phyloP scores from a whole-genome alignment of 352 stramenopile genomes.

The Discostella stelligera region DNA sequence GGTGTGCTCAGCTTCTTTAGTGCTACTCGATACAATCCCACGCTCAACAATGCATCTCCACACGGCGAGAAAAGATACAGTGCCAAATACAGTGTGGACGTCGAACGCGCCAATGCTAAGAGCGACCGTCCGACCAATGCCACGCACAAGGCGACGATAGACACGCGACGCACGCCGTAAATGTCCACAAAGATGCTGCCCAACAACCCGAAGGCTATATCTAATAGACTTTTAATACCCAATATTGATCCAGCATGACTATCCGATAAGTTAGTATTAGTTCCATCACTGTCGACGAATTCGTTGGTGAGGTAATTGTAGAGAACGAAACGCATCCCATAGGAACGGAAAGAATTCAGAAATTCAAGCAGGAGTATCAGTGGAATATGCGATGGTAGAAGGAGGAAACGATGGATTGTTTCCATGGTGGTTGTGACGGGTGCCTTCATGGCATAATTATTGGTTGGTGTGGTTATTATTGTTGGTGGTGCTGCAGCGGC shows the following conservation, averaged over 20 bases:
- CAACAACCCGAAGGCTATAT: constrained; percentile 29
- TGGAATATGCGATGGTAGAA: constrained; percentile 24
- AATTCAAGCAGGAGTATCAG: constrained; percentile 46
- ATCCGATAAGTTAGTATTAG: too few species aligned
- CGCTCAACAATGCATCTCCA: constrained; percentile 40
- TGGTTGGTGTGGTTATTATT: too few species aligned
- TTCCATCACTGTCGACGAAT: constrained; percentile 25
- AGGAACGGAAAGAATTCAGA: constrained; percentile 46
- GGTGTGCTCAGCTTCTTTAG: constrained; percentile 55
- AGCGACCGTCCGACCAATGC: constrained; percentile 26
- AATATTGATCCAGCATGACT: constrained; percentile 21
- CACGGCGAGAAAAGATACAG: constrained; percentile 34
- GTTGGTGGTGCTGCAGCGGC: too few species aligned
- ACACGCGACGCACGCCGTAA: constrained; percentile 25
- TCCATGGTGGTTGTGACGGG: too few species aligned
- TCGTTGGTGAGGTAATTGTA: constrained; percentile 54
- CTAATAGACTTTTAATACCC: constrained; percentile 32
- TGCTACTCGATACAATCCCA: constrained; percentile 42
- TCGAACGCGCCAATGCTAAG: constrained; percentile 33
- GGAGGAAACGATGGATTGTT: too few species aligned
- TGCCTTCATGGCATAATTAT: too few species aligned
- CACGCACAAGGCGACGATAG: constrained; percentile 29
- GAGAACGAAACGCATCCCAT: constrained; percentile 33
- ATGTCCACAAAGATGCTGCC: constrained; percentile 42
- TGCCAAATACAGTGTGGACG: constrained; percentile 9